Percentiles rank a stretch among this genome's conserved stretches.
These are phyloP conservation scores for Pterula multifida DNA, from an alignment of 1,284 basidiomycete genomes.

Conservation along the genomic window DNA sequence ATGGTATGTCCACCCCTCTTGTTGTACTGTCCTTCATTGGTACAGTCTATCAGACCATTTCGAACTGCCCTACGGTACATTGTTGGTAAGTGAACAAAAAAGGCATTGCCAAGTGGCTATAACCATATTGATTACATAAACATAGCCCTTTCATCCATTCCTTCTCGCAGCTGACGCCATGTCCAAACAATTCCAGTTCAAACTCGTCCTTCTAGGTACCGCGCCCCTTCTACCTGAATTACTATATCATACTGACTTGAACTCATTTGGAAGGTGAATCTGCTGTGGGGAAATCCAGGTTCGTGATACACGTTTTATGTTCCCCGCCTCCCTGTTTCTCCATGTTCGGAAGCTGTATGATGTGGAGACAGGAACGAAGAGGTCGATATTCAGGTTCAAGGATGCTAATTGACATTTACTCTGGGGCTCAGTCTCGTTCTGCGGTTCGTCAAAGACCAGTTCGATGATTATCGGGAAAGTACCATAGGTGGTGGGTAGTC, in stretches of 20 bases:
- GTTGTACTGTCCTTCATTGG: too few species aligned
- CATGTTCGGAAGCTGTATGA: too few species aligned
- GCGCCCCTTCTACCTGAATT: constrained; percentile 5
- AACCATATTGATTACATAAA: background rate
- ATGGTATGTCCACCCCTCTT: background rate
- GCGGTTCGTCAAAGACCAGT: constrained; percentile 94
- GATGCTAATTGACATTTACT: background rate
- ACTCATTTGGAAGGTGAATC: constrained; percentile 63
- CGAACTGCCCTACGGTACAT: too few species aligned
- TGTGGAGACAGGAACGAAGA: too few species aligned
- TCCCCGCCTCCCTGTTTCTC: too few species aligned
- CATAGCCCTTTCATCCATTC: background rate
- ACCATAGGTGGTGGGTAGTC: constrained; percentile 60
- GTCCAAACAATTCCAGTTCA: constrained; percentile 81
- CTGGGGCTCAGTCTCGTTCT: constrained; percentile 63
- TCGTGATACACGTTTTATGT: constrained; percentile 7
- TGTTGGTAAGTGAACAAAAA: too few species aligned
- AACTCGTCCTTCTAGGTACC: constrained; percentile 82
- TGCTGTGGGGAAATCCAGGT: constrained; percentile 95
- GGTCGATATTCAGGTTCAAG: too few species aligned
- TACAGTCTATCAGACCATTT: too few species aligned
- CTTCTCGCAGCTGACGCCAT: constrained; percentile 28
- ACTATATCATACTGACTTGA: constrained; percentile 3
- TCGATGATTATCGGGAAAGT: constrained; percentile 93
- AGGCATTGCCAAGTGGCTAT: background rate